Evolutionary conservation across 257 asterid species (phyloP).

Genomic region (Solanum corneliomulleri): DNA sequence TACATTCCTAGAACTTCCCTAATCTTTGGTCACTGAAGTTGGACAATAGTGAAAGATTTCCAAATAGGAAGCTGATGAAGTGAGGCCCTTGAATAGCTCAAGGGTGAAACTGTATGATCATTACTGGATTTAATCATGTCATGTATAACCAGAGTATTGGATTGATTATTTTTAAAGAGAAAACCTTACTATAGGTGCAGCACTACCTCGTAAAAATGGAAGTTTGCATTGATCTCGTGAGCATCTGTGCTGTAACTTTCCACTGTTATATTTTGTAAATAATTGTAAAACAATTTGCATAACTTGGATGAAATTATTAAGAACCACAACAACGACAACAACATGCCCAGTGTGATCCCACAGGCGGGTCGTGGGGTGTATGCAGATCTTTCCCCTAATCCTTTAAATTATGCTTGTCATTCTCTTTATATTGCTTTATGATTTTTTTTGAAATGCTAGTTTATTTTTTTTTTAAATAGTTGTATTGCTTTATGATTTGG

Average conservation of each 20-base stretch:
- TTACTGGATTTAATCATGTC: not conserved
- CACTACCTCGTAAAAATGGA: not conserved
- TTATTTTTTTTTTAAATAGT: not conserved
- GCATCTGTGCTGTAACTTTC: not conserved
- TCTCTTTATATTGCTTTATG: not conserved
- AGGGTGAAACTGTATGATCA: not conserved
- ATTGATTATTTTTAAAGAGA: not conserved
- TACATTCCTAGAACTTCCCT: not conserved
- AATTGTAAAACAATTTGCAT: not conserved
- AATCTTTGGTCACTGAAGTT: not conserved
- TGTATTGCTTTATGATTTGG: not conserved
- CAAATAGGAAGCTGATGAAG: not conserved
- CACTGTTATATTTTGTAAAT: not conserved
- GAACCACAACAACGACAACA: not conserved
- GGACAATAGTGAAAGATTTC: not conserved
- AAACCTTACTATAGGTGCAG: not conserved
- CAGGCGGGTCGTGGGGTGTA: not conserved
- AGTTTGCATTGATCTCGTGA: not conserved
- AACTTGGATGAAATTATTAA: not conserved
- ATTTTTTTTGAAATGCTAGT: not conserved
- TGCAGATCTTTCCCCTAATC: not conserved
- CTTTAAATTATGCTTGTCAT: not conserved
- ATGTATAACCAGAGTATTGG: not conserved
- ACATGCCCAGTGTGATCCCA: not conserved
- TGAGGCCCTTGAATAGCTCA: not conserved